Evolutionary conservation across 1,139 yeast species (phyloP).

Genomic region (Debaryomyces psychrophilus): DNA sequence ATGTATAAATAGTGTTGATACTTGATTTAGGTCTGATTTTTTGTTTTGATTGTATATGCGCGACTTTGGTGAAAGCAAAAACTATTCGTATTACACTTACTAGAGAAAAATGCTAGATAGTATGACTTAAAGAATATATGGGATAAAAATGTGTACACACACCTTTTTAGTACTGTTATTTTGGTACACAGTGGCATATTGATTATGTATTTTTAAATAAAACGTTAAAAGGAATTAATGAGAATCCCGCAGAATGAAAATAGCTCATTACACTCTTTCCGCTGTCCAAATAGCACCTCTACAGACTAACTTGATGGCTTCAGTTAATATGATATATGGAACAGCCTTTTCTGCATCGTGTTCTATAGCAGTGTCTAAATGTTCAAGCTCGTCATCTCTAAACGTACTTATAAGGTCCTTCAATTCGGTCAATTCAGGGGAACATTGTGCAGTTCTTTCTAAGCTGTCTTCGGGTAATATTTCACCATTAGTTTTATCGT

Average conservation of each 20-base stretch:
- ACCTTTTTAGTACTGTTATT: too few relatives aligned
- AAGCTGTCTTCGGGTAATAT: slow-evolving; percentile 27
- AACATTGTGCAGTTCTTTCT: slow-evolving; percentile 30
- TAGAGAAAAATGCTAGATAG: too few relatives aligned
- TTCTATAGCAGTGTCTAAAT: slow-evolving; percentile 88
- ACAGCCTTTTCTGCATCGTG: slow-evolving; percentile 92
- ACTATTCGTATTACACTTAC: too few relatives aligned
- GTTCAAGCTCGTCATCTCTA: slow-evolving; percentile 95
- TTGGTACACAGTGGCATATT: neutral
- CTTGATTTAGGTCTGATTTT: slow-evolving; percentile 3
- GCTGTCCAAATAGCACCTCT: slow-evolving; percentile 91
- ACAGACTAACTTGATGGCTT: slow-evolving; percentile 81
- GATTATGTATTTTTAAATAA: neutral
- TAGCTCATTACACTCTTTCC: slow-evolving; percentile 58
- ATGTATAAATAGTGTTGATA: neutral
- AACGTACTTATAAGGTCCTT: slow-evolving; percentile 70
- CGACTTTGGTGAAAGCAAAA: neutral
- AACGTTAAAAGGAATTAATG: neutral
- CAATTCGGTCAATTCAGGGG: slow-evolving; percentile 61
- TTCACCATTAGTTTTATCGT: slow-evolving; percentile 48
- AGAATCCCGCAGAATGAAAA: slow-evolving; percentile 7
- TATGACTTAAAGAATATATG: too few relatives aligned
- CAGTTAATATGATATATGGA: slow-evolving; percentile 87
- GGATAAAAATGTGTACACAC: too few relatives aligned
- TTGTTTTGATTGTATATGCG: slow-evolving; percentile 10